phyloP scores from a whole-genome alignment of 805 yeast species.

The Starmerella cellae region DNA sequence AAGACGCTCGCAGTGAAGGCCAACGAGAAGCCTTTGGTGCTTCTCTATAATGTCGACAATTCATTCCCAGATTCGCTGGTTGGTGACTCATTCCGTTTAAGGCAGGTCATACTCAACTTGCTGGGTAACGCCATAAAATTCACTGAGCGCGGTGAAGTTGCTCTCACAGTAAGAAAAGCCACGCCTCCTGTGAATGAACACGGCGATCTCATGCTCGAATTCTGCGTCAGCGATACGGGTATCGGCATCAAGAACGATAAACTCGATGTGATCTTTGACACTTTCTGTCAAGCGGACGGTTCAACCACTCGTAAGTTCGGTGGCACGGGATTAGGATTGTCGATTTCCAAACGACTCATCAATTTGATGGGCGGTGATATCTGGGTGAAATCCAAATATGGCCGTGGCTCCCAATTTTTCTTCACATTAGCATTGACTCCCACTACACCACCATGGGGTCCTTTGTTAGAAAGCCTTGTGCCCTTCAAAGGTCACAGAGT shows the following conservation, averaged over 20 bases:
- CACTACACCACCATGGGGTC: slow-evolving; percentile 44
- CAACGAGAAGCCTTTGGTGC: slow-evolving; percentile 68
- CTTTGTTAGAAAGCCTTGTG: slow-evolving; percentile 53
- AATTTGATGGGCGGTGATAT: slow-evolving; percentile 89
- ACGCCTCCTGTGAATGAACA: slow-evolving; percentile 27
- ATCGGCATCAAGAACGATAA: slow-evolving; percentile 81
- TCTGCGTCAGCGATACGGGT: slow-evolving; percentile 83
- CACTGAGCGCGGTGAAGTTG: slow-evolving; percentile 70
- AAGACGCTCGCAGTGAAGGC: slow-evolving; percentile 84
- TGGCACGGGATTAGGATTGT: slow-evolving; percentile 81
- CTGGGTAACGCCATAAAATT: slow-evolving; percentile 87
- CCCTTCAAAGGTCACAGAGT: slow-evolving; percentile 64
- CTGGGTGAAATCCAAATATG: slow-evolving; percentile 75
- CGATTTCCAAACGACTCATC: slow-evolving; percentile 75
- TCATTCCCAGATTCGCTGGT: slow-evolving; percentile 76
- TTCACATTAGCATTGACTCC: slow-evolving; percentile 72
- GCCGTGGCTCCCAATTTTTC: slow-evolving; percentile 69
- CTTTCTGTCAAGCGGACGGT: slow-evolving; percentile 89
- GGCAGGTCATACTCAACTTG: slow-evolving; percentile 74
- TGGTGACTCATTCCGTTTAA: slow-evolving; percentile 77
- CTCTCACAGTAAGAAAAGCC: slow-evolving; percentile 57
- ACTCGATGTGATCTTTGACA: slow-evolving; percentile 72
- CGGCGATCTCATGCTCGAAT: slow-evolving; percentile 50
- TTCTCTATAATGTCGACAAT: slow-evolving; percentile 69
- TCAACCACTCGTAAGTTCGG: slow-evolving; percentile 87